Base-by-base conservation (phyloP, 2,329 filamentous ascomycete species). In the Diaporthe nobilis region DNA sequence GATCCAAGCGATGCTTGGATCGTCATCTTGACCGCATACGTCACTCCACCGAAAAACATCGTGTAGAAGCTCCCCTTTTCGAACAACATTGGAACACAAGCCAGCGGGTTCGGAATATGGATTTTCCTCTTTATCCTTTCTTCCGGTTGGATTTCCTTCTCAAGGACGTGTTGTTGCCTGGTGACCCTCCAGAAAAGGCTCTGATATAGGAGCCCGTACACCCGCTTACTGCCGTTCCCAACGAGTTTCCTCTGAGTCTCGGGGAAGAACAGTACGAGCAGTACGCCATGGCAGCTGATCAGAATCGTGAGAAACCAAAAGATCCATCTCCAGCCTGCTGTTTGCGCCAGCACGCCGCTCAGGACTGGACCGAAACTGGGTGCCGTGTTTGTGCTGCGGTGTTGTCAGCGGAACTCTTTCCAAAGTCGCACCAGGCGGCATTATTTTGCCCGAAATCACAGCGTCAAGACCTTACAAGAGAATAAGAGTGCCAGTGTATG, bases 241-340 rank as follows among this genome's bases (percentile, higher is more conserved):
- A 84, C 82, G 2, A 84, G 77, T 4, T 77, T 79, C 9, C 83
- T 79, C 17, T 77, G 78, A 1, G 83, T 85, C 68, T 85, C 83
- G 0, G 81, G 83, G n/a, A 81, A 77, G 74, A 79, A 79, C 0
- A 80, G 22, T 1, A 77, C 57, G 7, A 81, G 77, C 2, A 75
- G 71, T 6, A 79, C 47, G 5, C 81, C 75, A 49, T 78, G 78
- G 20, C 71, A 55, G 31, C 77, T 81, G 9, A 80, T 77, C 12
- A 82, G 77, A 61, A 86, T 85, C 0, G 81, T 77, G 51, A 85
- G 81, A 13, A 85, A 80, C 83, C 84, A 85, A 60, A 86, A 86
- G 8, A 84, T 80, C 83, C 83, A 85, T 4, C 80, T 77, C 84
- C 84, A 86, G 8, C 82, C 82, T 17, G 79, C 80, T 0, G 76